These are phyloP conservation scores for Myotisia sp. DNA, from an alignment of 2,329 filamentous ascomycete species.

Conservation along the genomic window DNA sequence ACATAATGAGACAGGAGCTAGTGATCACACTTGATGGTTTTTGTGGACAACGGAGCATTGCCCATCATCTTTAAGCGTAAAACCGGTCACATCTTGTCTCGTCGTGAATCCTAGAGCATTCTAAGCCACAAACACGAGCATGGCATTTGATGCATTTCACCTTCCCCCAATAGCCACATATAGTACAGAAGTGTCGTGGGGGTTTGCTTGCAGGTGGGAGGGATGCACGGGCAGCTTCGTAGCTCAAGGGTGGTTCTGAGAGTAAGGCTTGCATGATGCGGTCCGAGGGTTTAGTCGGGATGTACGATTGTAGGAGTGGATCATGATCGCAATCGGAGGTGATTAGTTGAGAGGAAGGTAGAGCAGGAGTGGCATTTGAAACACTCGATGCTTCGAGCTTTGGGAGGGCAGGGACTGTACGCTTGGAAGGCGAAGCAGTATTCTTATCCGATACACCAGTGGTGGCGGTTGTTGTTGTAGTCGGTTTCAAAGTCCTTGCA, in stretches of 20 bases:
- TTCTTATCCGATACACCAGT: slow-evolving; percentile 7
- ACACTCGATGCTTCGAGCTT: background rate
- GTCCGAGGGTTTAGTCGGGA: slow-evolving; percentile 30
- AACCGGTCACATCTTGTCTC: slow-evolving; percentile 34
- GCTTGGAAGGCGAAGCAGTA: slow-evolving; percentile 4
- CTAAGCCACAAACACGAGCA: slow-evolving; percentile 33
- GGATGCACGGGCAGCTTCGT: slow-evolving; percentile 31
- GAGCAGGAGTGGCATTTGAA: slow-evolving; percentile 2
- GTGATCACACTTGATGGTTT: too few species aligned
- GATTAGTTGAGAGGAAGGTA: slow-evolving; percentile 17
- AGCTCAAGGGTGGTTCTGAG: slow-evolving; percentile 33
- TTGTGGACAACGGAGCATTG: too few species aligned
- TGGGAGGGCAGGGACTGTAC: background rate
- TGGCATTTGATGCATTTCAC: slow-evolving; percentile 35
- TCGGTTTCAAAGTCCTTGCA: slow-evolving; percentile 16
- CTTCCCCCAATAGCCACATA: slow-evolving; percentile 39
- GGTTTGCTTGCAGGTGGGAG: slow-evolving; percentile 20
- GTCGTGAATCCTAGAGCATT: slow-evolving; percentile 35
- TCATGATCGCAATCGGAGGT: slow-evolving; percentile 28
- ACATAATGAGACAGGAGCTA: too few species aligned
- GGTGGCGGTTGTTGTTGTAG: slow-evolving; percentile 5
- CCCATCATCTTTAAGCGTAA: slow-evolving; percentile 16
- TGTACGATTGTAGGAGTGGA: slow-evolving; percentile 29
- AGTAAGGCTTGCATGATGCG: slow-evolving; percentile 33
- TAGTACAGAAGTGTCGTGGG: slow-evolving; percentile 31